Evolutionary conservation across 2,329 filamentous ascomycete species (phyloP), one percentile per base, ranked within the genome.

Genomic region (Sarocladium oryzae): DNA sequence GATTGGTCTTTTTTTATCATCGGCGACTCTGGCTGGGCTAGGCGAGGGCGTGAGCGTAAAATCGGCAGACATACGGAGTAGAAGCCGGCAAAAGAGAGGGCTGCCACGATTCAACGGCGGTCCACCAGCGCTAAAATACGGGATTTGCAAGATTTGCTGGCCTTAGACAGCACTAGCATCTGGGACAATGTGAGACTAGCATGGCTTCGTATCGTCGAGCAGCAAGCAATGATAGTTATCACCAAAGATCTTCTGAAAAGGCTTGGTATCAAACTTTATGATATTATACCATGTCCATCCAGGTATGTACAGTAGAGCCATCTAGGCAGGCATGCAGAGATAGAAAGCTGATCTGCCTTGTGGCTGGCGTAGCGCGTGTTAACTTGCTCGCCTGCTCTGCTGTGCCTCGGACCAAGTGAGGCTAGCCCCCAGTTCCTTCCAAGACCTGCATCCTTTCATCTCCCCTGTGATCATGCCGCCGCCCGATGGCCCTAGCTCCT

Each of bases 1-100:
- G 28, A 33, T 33, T 26, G 43, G 43, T 48, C 26, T 32, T 48
- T 48, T 48, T 48, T 15, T n/a, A n/a, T 48, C 16, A 48, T 48
- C 33, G 43, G 43, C 18, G 43, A 43, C 21, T 43, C 5, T 40
- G 37, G 37, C 16, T 23, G 16, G 37, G 37, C 18, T 7, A 8
- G 37, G 37, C 37, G 37, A 21, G 37, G 13, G 37, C 16, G 8
- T n/a, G 23, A 23, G 37, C n/a, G n/a, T n/a, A n/a, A n/a, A n/a
- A n/a, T n/a, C n/a, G n/a, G n/a, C n/a, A n/a, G n/a, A n/a, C n/a
- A n/a, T n/a, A n/a, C n/a, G n/a, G n/a, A n/a, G n/a, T n/a, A n/a
- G n/a, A n/a, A n/a, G n/a, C n/a, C n/a, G n/a, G n/a, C n/a, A n/a
- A 9, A 40, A 40, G 15, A 21, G 23, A 40, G 37, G 37, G 37